Evolutionary conservation across 306 rosid genomes (phyloP), one percentile per base, ranked within the genome.

Genomic region (Cercis canadensis): DNA sequence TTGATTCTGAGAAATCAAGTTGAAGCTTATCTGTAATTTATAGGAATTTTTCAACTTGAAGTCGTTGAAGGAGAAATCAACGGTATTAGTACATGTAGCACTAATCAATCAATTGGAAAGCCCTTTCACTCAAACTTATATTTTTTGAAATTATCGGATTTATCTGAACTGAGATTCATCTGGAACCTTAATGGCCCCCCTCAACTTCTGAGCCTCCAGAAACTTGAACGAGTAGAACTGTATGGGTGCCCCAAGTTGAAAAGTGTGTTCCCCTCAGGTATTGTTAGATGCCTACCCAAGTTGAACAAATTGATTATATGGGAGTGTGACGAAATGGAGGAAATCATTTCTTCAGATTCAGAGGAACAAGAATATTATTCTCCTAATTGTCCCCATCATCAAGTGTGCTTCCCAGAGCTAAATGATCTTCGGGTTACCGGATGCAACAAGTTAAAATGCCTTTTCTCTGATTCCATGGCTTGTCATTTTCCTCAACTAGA

Each of bases 141-240:
- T 8, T 55, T 12, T 55, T 55, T 24, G 61, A 55, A 1, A n/a
- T 55, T 55, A 13, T 29, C 7, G 13, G 39, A 55, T 55, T 39
- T 55, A 12, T 39, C 61, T 12, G 40, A 29, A 18, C 61, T 55
- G 4, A 55, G 36, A 55, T 55, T 55, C 11, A 55, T 55, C 39
- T 56, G 62, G 62, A 31, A 56, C n/a, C n/a, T n/a, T n/a, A n/a
- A n/a, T 32, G 62, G 41, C 13, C n/a, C 32, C 19, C 32, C 62
- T 29, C 31, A 31, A 14, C 7, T 31, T 56, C 16, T 56, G 19
- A 56, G 62, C 62, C 62, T 56, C 19, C 41, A 31, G 16, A 56
- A 56, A 56, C 41, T 56, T 34, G 14, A 10, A 56, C 41, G n/a
- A 14, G 41, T 56, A 32, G 31, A 17, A n/a, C n/a, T 56, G 31